Evolutionary conservation across 169 alveolate species (phyloP).

Genomic region (Plasmodium vivax): DNA sequence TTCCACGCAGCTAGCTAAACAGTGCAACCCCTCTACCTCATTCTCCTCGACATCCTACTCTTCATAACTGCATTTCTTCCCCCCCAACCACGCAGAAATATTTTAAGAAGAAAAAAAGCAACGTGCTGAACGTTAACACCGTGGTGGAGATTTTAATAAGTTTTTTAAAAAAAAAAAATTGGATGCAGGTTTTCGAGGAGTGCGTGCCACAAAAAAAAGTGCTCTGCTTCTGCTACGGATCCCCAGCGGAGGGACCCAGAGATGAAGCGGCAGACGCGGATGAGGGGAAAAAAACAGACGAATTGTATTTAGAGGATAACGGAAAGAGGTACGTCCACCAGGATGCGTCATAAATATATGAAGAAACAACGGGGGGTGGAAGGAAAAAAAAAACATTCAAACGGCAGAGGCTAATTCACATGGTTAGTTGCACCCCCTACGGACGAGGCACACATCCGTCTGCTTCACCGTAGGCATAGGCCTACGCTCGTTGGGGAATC

Average conservation of each 20-base stretch:
- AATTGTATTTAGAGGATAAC: neutral
- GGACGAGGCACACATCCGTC: neutral
- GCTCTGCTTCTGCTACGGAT: conserved; percentile 3
- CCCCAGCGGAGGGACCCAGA: neutral
- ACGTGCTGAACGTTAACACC: conserved; percentile 80
- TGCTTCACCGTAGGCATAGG: neutral
- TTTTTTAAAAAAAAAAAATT: conserved; percentile 68
- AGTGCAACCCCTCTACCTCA: neutral
- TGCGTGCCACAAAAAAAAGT: conserved; percentile 74
- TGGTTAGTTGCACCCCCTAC: neutral
- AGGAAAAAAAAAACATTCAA: neutral
- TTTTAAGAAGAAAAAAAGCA: conserved; percentile 75
- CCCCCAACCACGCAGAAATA: conserved; percentile 5
- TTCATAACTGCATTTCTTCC: neutral
- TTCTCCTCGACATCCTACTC: neutral
- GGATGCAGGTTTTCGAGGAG: conserved; percentile 68
- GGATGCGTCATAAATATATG: neutral
- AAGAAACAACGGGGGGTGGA: neutral
- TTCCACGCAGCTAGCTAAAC: neutral
- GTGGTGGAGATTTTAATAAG: conserved; percentile 77
- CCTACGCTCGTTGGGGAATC: neutral
- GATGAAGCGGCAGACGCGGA: neutral
- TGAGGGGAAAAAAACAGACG: neutral
- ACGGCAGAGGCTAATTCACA: neutral
- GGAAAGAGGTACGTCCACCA: neutral